Conservation (phyloP, 2,329 filamentous ascomycete species). For the Aspergillus sp. region DNA sequence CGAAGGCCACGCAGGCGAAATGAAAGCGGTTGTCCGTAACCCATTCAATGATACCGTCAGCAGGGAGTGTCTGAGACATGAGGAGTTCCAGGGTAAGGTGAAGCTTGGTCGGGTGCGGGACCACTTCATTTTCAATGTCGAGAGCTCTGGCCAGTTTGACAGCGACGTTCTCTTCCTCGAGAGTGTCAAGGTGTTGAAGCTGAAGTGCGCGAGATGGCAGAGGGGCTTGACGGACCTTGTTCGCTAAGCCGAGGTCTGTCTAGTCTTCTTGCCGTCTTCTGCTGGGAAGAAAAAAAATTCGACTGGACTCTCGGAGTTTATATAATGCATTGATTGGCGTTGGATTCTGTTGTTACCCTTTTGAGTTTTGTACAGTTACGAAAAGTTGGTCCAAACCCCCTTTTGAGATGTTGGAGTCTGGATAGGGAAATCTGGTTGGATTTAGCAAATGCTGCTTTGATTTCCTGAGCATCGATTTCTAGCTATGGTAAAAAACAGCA, state of each 20-base stretch:
- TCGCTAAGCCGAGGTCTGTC: slow-evolving; percentile 20
- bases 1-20: slow-evolving; percentile 70
- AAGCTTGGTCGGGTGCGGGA: slow-evolving; percentile 85
- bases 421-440: slow-evolving; percentile 22
- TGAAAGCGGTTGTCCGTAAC: slow-evolving; percentile 81
- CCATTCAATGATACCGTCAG: slow-evolving; percentile 94
- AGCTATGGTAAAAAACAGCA: slow-evolving; percentile 2
- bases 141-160: slow-evolving; percentile 92
- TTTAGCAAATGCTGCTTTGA: slow-evolving; percentile 24
- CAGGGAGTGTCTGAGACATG: slow-evolving; percentile 83
- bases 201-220: slow-evolving; percentile 62
- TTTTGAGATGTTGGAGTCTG: slow-evolving; percentile 26
- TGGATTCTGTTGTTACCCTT: slow-evolving; percentile 25
- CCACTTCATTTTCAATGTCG: slow-evolving; percentile 95
- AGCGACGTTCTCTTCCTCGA: slow-evolving; percentile 93
- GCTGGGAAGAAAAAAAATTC: not conserved
- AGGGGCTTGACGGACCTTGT: slow-evolving; percentile 40
- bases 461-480: slow-evolving; percentile 10
- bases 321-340: slow-evolving; percentile 37
- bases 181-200: slow-evolving; percentile 76
- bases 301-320: slow-evolving; percentile 1
- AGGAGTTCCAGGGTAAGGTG: slow-evolving; percentile 93
- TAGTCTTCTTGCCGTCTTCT: slow-evolving; percentile 4
- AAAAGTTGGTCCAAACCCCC: slow-evolving; percentile 27
- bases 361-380: slow-evolving; percentile 28